phyloP scores from a whole-genome alignment of 805 yeast genomes.

The Metschnikowia henanensis region DNA sequence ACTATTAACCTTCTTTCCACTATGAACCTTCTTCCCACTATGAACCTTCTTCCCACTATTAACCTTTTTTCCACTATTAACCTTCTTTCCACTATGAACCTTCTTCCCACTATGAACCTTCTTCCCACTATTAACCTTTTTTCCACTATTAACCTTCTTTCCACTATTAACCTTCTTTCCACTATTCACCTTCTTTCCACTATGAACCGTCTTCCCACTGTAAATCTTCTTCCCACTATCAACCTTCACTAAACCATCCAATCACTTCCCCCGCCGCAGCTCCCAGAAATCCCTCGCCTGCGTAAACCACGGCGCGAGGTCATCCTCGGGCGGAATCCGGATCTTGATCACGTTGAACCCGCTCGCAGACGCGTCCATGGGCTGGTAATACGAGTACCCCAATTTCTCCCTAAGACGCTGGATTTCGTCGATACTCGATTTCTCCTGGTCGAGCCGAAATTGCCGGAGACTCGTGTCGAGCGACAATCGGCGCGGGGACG shows the following conservation, averaged over 20 bases:
- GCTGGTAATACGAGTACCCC: constrained; percentile 43
- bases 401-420: constrained; percentile 21
- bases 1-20: not conserved
- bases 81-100: too few relatives aligned
- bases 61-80: too few relatives aligned
- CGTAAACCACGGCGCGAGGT: constrained; percentile 77
- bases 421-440: constrained; percentile 12
- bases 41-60: too few relatives aligned
- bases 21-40: constrained; percentile 54
- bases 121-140: too few relatives aligned
- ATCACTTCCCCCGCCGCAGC: constrained; percentile 12
- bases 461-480: constrained; percentile 17
- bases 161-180: not conserved
- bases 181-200: too few relatives aligned
- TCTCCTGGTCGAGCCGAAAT: constrained; percentile 12
- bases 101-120: too few relatives aligned
- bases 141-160: not conserved
- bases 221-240: not conserved
- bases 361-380: constrained; percentile 33
- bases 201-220: not conserved
- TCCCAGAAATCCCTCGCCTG: constrained; percentile 70
- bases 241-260: not conserved
- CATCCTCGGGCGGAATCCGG: constrained; percentile 58
- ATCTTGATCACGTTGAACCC: constrained; percentile 43
- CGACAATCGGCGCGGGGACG: constrained; percentile 16